Conservation (phyloP, 139 green algal genomes). For the Nannochloris sp. region DNA sequence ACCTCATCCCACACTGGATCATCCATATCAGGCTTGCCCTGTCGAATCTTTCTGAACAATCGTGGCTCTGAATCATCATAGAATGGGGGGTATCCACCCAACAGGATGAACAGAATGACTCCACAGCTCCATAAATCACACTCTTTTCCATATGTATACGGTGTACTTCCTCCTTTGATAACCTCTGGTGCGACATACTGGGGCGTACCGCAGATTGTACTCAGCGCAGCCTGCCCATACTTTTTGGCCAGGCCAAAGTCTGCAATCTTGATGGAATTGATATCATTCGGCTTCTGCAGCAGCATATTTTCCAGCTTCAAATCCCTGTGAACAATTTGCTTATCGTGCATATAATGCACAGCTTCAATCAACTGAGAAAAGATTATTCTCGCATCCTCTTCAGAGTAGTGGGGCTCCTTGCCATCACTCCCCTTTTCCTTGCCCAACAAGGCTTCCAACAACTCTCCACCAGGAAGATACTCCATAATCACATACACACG, state of each 20-base stretch:
- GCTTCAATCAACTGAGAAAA: conserved; percentile 73
- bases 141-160: conserved; percentile 33
- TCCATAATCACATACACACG: conserved; percentile 83
- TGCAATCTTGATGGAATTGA: conserved; percentile 52
- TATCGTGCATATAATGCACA: conserved; percentile 77
- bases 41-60: conserved; percentile 79
- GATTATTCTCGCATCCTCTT: conserved; percentile 57
- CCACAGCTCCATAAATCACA: conserved; percentile 64
- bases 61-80: conserved; percentile 76
- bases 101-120: conserved; percentile 76
- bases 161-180: conserved; percentile 34
- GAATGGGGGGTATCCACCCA: conserved; percentile 86
- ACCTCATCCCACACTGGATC: conserved; percentile 68
- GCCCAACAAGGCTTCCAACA: conserved; percentile 73
- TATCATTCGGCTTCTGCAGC: conserved; percentile 54
- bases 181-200: conserved; percentile 92
- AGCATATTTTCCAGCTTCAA: conserved; percentile 96
- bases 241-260: conserved; percentile 89
- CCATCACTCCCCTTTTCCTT: conserved; percentile 20
- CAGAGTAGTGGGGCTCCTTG: conserved; percentile 48
- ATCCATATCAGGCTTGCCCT: conserved; percentile 63
- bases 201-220: conserved; percentile 81
- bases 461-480: conserved; percentile 65
- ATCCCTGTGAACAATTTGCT: conserved; percentile 69
- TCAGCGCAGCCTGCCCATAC: conserved; percentile 37